Evolutionary conservation across 1,284 basidiomycete genomes (phyloP), one percentile per base, ranked within the genome.

Genomic region (Moesziomyces globuligerus): DNA sequence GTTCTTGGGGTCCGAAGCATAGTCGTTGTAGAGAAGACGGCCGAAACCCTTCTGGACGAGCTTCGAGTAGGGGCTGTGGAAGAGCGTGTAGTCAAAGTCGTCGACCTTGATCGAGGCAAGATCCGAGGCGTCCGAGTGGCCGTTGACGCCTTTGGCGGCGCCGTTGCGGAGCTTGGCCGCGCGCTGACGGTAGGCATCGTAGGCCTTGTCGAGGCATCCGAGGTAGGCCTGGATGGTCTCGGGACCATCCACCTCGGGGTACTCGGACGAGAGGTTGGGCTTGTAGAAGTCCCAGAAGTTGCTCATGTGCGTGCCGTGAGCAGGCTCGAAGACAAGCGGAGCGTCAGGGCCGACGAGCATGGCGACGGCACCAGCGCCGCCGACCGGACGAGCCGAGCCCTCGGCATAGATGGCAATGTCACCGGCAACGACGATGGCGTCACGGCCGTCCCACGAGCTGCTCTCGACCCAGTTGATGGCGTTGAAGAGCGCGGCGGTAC

Each of bases 361-460:
- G 54, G 95, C 95, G 69, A 90, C 90, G 24, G 94, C 93, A 79
- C 96, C 95, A 43, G 96, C 96, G 85, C 95, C 96, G 79, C 95
- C 95, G 72, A 93, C 95, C 13, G 95, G 95, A 55, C 95, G 89
- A 41, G 95, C 95, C 54, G 89, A 87, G 65, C 95, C 96, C 85
- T 96, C 94, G 45, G 94, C 95, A 84, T 98, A 98, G 80, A 98
- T 91, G 64, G 95, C 95, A 84, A 98, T 98, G 83, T 98, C 95
- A 74, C 94, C 96, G 46, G 90, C 91, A 59, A 98, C 94, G 73
- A 98, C 94, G 75, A 98, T 94, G 24, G 95, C 95, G 83, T 97
- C 94, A 61, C 95, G 89, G 56, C 95, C 95, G 81, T 98, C 95
- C 95, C 95, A 98, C n/a, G 91, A 94, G 61, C 89, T 89, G 43